These are phyloP conservation scores for Blastobotrys elegans DNA, from an alignment of 1,139 yeast species.

Conservation along the genomic window DNA sequence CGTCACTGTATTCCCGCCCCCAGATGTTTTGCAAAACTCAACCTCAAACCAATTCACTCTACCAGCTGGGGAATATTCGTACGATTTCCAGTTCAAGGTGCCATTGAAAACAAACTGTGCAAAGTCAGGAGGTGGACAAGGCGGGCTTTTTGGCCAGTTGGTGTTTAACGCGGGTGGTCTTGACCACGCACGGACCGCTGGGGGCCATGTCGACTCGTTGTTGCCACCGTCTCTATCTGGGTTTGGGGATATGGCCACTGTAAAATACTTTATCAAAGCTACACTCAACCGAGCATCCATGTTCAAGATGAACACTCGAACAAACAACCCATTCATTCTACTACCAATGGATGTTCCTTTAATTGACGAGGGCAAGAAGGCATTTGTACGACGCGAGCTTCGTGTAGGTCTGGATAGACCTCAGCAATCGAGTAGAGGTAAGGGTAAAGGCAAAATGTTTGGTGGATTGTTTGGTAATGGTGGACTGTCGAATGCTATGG, in stretches of 20 bases:
- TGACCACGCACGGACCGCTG: conserved; percentile 26
- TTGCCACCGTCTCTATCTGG: conserved; percentile 57
- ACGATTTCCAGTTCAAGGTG: conserved; percentile 52
- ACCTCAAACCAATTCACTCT: conserved; percentile 52
- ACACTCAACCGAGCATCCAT: conserved; percentile 55
- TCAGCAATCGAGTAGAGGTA: neutral
- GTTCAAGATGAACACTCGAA: conserved; percentile 46
- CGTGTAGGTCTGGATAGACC: conserved; percentile 17
- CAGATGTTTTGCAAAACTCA: conserved; percentile 45
- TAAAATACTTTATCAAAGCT: conserved; percentile 52
- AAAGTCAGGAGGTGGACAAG: conserved; percentile 3
- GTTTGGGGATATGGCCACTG: conserved; percentile 42
- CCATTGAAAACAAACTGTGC: conserved; percentile 49
- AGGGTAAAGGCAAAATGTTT: conserved; percentile 8
- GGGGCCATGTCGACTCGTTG: conserved; percentile 40
- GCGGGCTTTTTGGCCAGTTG: conserved; percentile 20
- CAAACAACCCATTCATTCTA: conserved; percentile 48
- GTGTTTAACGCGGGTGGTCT: conserved; percentile 35
- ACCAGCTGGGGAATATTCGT: conserved; percentile 54
- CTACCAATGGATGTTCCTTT: conserved; percentile 47
- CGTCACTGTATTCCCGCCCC: conserved; percentile 56
- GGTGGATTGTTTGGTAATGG: conserved; percentile 4
- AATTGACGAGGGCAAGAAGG: conserved; percentile 21
- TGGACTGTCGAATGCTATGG: conserved; percentile 17
- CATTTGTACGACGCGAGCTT: conserved; percentile 29